A percentile compares a stretch with the other conserved stretches of the same genome.
Conservation (phyloP, 2,329 filamentous ascomycete species). For the Onygenales sp. region DNA sequence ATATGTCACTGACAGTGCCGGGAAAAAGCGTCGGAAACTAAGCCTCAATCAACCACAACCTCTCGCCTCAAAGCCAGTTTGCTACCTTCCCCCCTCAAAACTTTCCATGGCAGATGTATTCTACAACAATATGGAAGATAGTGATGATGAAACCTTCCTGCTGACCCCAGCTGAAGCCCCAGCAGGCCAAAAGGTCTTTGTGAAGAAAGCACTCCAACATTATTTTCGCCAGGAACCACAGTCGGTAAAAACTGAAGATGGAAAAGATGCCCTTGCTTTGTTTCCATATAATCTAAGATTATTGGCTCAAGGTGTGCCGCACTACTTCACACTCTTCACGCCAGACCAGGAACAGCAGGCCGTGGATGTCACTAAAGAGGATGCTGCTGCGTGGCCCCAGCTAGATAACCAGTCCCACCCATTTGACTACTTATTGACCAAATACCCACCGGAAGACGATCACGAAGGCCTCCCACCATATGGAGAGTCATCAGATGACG, state of each 20-base stretch:
- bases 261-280: slow-evolving; percentile 16
- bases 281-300: slow-evolving; percentile 18
- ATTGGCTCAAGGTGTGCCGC: slow-evolving; percentile 7
- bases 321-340: slow-evolving; percentile 22
- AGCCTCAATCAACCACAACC: slow-evolving; percentile 7
- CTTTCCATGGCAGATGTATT: slow-evolving; percentile 34
- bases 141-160: slow-evolving; percentile 18
- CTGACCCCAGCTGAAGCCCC: slow-evolving; percentile 16
- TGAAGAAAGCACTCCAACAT: slow-evolving; percentile 21
- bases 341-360: slow-evolving; percentile 12
- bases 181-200: slow-evolving; percentile 19
- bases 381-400: slow-evolving; percentile 20
- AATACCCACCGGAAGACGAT: slow-evolving; percentile 32
- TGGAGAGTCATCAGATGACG: slow-evolving; percentile 47
- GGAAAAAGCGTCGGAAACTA: slow-evolving; percentile 23
- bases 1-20: slow-evolving; percentile 15
- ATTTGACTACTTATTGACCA: slow-evolving; percentile 30
- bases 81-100: slow-evolving; percentile 9
- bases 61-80: background rate
- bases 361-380: slow-evolving; percentile 19
- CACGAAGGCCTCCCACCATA: slow-evolving; percentile 42
- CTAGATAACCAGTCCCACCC: slow-evolving; percentile 13
- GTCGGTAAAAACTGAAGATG: slow-evolving; percentile 12
- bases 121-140: slow-evolving; percentile 26
- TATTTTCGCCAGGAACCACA: slow-evolving; percentile 20